phyloP scores from a whole-genome alignment of 495 filamentous ascomycete genomes.

The Penicillium goetzii region DNA sequence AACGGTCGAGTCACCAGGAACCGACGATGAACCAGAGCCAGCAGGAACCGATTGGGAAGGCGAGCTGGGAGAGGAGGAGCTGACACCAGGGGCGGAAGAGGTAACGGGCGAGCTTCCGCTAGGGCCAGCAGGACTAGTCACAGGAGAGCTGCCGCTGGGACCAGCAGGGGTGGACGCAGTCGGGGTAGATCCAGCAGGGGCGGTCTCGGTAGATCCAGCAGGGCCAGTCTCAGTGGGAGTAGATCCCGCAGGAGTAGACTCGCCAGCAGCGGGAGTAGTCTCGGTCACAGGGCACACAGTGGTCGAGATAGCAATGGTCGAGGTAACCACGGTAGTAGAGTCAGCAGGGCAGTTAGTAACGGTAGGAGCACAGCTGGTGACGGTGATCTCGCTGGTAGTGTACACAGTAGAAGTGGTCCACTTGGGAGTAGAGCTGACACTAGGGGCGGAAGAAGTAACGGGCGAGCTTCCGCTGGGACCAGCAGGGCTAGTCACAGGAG shows the following conservation, averaged over 20 bases:
- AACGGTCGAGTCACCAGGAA: slow-evolving; percentile 37
- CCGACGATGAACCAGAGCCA: too few species aligned
- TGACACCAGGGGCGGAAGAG: slow-evolving; percentile 5
- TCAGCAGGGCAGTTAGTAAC: slow-evolving; percentile 30
- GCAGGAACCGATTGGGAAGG: too few species aligned
- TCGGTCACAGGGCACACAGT: slow-evolving; percentile 42
- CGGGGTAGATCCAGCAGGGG: slow-evolving; percentile 7
- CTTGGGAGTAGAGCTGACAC: neutral
- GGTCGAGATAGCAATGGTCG: slow-evolving; percentile 60
- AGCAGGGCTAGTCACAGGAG: slow-evolving; percentile 12
- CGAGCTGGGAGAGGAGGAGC: slow-evolving; percentile 5
- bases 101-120: slow-evolving; percentile 10
- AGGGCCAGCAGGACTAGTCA: slow-evolving; percentile 18
- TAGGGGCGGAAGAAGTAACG: slow-evolving; percentile 7
- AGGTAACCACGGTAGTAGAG: slow-evolving; percentile 50
- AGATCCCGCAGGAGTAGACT: neutral
- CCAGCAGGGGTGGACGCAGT: slow-evolving; percentile 21
- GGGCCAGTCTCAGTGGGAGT: slow-evolving; percentile 1
- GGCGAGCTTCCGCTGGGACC: slow-evolving; percentile 14
- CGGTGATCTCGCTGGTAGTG: slow-evolving; percentile 19
- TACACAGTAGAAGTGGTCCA: slow-evolving; percentile 17
- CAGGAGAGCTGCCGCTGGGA: slow-evolving; percentile 1
- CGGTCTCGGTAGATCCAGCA: slow-evolving; percentile 15
- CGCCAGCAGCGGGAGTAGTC: slow-evolving; percentile 15
- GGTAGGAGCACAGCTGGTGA: slow-evolving; percentile 37